phyloP scores from a whole-genome alignment of 768 basidiomycete species.

The Mycena vitilis region DNA sequence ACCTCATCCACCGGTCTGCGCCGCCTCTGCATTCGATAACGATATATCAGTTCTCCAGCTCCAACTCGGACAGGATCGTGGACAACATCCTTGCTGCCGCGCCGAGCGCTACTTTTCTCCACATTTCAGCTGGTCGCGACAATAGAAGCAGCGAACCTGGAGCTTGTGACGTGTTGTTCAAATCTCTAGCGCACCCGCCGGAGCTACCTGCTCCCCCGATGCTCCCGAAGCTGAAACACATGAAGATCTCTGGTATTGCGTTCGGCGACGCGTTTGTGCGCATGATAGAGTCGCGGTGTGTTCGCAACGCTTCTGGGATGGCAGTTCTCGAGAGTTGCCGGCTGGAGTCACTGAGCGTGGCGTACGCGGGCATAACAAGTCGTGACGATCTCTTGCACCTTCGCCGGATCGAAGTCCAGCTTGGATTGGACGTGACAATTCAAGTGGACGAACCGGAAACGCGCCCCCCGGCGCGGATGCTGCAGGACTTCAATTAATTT shows the following conservation, averaged over 20 bases:
- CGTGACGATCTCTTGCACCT: too few species aligned
- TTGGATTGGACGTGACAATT: too few species aligned
- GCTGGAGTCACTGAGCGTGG: neutral
- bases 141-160: neutral
- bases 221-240: constrained; percentile 3
- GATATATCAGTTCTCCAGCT: too few species aligned
- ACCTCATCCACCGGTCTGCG: neutral
- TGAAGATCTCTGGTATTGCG: neutral
- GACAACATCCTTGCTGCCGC: neutral
- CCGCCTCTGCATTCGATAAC: neutral
- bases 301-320: neutral
- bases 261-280: neutral
- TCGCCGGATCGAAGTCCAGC: too few species aligned
- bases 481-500: too few species aligned
- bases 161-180: neutral
- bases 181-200: neutral
- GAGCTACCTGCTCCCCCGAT: neutral
- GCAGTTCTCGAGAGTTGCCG: neutral
- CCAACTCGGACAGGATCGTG: neutral
- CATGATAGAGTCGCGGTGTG: constrained; percentile 12
- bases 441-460: too few species aligned
- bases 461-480: too few species aligned
- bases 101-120: neutral
- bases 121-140: neutral
- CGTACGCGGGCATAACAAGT: neutral